Evolutionary conservation across 1,284 basidiomycete genomes (phyloP).

Genomic region (Volvariella surrecta): DNA sequence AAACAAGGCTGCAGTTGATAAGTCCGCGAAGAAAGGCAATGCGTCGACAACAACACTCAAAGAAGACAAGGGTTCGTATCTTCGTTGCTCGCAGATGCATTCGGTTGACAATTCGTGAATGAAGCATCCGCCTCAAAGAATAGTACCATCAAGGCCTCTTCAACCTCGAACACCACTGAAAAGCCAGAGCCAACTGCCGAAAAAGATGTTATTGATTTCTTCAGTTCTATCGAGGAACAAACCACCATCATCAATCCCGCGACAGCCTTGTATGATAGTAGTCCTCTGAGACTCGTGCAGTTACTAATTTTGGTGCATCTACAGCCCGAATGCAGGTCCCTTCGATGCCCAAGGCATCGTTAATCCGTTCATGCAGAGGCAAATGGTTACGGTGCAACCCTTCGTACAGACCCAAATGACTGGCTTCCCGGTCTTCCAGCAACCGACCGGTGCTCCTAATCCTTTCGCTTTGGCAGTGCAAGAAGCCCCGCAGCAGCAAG

Average conservation of each 20-base stretch:
- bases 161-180: conserved; percentile 12
- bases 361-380: conserved; percentile 71
- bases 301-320: conserved; percentile 17
- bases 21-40: conserved; percentile 14
- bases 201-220: conserved; percentile 79
- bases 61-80: conserved; percentile 13
- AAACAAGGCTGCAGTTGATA: conserved; percentile 72
- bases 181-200: conserved; percentile 8
- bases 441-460: conserved; percentile 25
- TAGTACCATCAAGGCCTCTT: conserved; percentile 16
- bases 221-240: conserved; percentile 82
- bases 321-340: neutral
- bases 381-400: conserved; percentile 38
- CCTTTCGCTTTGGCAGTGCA: conserved; percentile 30
- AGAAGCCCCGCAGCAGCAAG: conserved; percentile 17
- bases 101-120: too few relatives aligned
- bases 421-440: conserved; percentile 43
- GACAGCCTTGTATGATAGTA: neutral
- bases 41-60: conserved; percentile 14
- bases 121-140: too few relatives aligned
- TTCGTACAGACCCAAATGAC: conserved; percentile 44
- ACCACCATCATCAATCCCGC: conserved; percentile 45
- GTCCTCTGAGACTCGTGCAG: conserved; percentile 42
- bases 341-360: neutral
- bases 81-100: neutral